A percentile compares a stretch with the other conserved stretches of the same genome.
These are phyloP conservation scores for Colletotrichum eremochloae DNA, from an alignment of 2,329 filamentous ascomycete genomes.

Conservation along the genomic window DNA sequence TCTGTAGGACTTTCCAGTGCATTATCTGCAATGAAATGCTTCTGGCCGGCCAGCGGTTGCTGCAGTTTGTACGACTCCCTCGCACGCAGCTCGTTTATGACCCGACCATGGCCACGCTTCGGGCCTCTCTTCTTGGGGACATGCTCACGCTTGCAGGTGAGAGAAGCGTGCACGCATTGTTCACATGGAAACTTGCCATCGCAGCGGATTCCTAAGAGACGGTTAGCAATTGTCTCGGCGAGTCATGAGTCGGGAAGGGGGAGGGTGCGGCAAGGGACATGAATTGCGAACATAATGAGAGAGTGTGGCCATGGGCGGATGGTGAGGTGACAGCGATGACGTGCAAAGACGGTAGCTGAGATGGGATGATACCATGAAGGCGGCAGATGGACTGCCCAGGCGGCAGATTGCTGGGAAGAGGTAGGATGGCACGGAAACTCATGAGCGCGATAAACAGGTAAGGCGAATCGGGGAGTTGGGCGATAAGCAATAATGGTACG, in stretches of 20 bases:
- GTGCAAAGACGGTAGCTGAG: conserved; percentile 28
- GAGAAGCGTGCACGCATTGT: conserved; percentile 69
- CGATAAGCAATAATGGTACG: neutral
- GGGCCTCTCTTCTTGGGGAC: conserved; percentile 75
- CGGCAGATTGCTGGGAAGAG: conserved; percentile 42
- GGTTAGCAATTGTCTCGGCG: conserved; percentile 9
- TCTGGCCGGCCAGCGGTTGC: conserved; percentile 45
- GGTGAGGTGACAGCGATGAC: conserved; percentile 23
- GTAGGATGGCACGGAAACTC: conserved; percentile 43
- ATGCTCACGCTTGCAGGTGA: conserved; percentile 75
- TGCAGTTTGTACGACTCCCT: conserved; percentile 56
- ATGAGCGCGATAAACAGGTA: conserved; percentile 29
- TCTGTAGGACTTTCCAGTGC: conserved; percentile 52
- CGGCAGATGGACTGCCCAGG: conserved; percentile 40
- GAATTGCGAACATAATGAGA: conserved; percentile 36
- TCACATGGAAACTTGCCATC: conserved; percentile 67
- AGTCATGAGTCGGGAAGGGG: neutral
- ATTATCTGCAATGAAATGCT: conserved; percentile 37
- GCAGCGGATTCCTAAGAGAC: conserved; percentile 57
- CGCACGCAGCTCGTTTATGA: conserved; percentile 72
- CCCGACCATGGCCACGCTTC: conserved; percentile 72
- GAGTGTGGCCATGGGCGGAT: conserved; percentile 19
- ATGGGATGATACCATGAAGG: conserved; percentile 33
- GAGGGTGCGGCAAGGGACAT: neutral
- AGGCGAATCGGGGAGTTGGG: conserved; percentile 9